Evolutionary conservation across 2,329 filamentous ascomycete species (phyloP), one percentile per base, ranked within the genome.

Genomic region (Alternaria sp.): DNA sequence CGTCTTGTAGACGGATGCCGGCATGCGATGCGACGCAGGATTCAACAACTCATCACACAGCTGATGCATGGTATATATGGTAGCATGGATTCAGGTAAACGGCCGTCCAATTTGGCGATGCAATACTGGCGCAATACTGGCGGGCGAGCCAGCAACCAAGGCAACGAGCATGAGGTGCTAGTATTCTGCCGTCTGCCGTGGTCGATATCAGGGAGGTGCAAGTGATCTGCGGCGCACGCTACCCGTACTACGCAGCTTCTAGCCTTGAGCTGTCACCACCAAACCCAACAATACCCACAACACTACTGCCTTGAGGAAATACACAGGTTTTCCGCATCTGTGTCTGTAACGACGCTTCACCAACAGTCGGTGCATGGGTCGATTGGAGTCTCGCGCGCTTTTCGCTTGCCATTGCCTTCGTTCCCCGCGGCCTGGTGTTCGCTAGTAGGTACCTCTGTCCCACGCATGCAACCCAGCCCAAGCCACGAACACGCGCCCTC

Each of bases 381-480:
- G 57, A 57, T 30, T 44, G 47, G 54, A 57, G 53, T 56, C 48
- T 47, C 36, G 54, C 34, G 57, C 22, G 42, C 62, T 65, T 57
- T 63, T 64, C 54, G 54, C 54, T 62, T 61, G 61, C 57, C 51
- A 56, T 62, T 67, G 54, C 42, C 52, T 30, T 56, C 39, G 41
- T 34, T 38, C 46, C 49, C 64, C 61, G 56, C 62, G 16, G 60
- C 38, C 51, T 47, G 32, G 32, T 44, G 26, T 57, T 62, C 60
- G 62, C 65, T 64, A 70, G 68, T 66, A 71, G 54, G 65, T 67
- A 62, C 57, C 61, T 66, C 61, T 66, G 63, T 66, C 66, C 68
- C 66, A 61, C 63, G 34, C 54, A 60, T 54, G 57, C 51, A 60
- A 57, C 41, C 36, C 59, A 54, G 56, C 61, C 63, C 54, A 56